Base-by-base conservation (phyloP, 768 basidiomycete genomes). In the Naganishia kalamii region DNA sequence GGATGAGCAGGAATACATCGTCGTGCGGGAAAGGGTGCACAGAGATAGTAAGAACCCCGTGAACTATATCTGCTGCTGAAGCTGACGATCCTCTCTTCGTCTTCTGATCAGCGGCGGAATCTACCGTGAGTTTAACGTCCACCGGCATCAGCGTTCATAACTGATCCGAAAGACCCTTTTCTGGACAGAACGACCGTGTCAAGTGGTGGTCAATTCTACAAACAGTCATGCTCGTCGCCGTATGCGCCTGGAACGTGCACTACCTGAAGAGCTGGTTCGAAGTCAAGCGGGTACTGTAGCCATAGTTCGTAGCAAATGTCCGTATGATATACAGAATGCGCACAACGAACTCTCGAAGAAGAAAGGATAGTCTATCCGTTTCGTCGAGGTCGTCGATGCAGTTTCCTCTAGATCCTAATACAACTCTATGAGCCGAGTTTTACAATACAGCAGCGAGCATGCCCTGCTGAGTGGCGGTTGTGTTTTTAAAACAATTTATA, bases 171-270 rank as follows among this genome's bases (percentile, higher is more conserved):
- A 11, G 19, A 1, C 27, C 41, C 17, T 50, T 12, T 32, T 10
- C 15, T 32, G 1, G 12, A 29, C 69, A 71, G 67, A 98, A 98
- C 76, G 84, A 88, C 41, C 86, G 96, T 41, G 94, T 99, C 60
- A 98, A 97, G 80, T 98, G 92, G 92, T 99, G 96, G 96, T 93
- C 92, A 2, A 87, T 99, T 67, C 76, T 92, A 7, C 96, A 99
- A 78, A 83, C 88, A 4, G 75, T 89, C 43, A 88, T 98, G 23
- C 80, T 98, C 63, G 88, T 97, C 74, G 82, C 85, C 2, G 88
- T 96, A 0, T 93, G 96, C 62, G 93, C 85, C 47, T 98, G 93
- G 93, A 96, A 99, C 79, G 85, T 99, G 64, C 96, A 92, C 80
- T 97, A 97, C 80, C 82, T 99, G 59, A 93, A 97, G 83, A 88